Conservation (phyloP, 306 rosid species). For the Mimosa pudica region DNA sequence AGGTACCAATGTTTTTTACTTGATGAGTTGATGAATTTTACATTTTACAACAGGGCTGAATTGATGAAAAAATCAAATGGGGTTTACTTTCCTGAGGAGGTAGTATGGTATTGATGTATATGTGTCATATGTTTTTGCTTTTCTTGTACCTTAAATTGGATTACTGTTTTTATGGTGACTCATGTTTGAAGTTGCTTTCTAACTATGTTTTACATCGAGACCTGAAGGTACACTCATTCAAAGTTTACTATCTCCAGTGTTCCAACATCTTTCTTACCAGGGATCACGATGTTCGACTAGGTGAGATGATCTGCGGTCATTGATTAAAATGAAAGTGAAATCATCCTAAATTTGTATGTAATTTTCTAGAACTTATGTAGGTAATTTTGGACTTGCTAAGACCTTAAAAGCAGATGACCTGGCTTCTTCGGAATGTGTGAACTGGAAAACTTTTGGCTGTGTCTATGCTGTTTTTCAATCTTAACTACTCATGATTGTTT, state of each 20-base stretch:
- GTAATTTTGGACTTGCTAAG: conserved; percentile 98
- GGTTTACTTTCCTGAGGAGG: conserved; percentile 93
- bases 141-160: conserved; percentile 15
- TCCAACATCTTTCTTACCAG: conserved; percentile 97
- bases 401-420: conserved; percentile 94
- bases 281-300: conserved; percentile 97
- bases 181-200: conserved; percentile 43
- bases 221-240: conserved; percentile 63
- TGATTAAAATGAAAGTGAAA: conserved; percentile 25
- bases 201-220: conserved; percentile 95
- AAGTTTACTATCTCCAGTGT: conserved; percentile 60
- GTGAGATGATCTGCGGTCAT: conserved; percentile 51
- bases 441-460: conserved; percentile 27
- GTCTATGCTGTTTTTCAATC: conserved; percentile 14
- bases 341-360: conserved; percentile 38
- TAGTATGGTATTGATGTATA: conserved; percentile 35
- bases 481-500: not conserved
- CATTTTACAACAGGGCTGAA: conserved; percentile 72
- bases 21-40: too few relatives aligned
- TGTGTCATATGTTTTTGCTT: conserved; percentile 2
- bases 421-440: conserved; percentile 90
- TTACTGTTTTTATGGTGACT: conserved; percentile 30
- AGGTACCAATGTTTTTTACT: too few relatives aligned
- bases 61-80: conserved; percentile 89
- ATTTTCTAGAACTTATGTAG: conserved; percentile 45